Conservation (phyloP, 116 monocot genomes). For the Posidonia oceanica region DNA sequence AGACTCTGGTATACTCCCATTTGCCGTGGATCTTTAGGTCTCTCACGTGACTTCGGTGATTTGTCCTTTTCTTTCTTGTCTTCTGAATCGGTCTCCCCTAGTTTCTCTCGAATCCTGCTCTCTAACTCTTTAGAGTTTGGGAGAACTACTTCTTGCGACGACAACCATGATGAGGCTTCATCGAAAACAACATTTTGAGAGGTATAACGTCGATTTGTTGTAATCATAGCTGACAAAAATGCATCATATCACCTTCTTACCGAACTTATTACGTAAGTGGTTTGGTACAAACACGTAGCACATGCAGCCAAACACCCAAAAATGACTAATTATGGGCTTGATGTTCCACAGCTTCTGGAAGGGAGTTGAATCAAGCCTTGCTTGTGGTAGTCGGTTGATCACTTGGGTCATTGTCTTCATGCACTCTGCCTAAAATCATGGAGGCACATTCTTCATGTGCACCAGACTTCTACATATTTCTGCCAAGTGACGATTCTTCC, state of each 20-base stretch:
- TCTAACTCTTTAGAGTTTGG: neutral
- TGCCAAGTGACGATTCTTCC: slow-evolving; percentile 15
- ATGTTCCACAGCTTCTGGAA: slow-evolving; percentile 3
- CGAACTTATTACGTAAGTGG: slow-evolving; percentile 4
- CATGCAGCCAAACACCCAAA: slow-evolving; percentile 11
- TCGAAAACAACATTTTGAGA: neutral
- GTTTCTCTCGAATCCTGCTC: neutral
- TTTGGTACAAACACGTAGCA: slow-evolving; percentile 2
- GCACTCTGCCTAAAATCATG: slow-evolving; percentile 10
- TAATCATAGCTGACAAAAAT: neutral
- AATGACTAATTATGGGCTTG: neutral
- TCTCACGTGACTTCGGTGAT: neutral
- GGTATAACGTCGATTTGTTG: neutral
- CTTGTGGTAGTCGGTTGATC: slow-evolving; percentile 5
- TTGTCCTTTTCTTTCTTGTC: neutral
- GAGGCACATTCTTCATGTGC: slow-evolving; percentile 10
- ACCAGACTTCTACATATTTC: slow-evolving; percentile 13
- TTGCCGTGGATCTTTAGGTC: neutral
- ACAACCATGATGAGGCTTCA: neutral
- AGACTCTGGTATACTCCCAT: neutral
- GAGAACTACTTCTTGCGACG: neutral
- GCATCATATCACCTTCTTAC: neutral
- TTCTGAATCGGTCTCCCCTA: neutral
- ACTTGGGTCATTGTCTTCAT: slow-evolving; percentile 9
- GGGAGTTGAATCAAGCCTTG: neutral